phyloP scores from a whole-genome alignment of 805 yeast species.

The Kazachstania taianensis region DNA sequence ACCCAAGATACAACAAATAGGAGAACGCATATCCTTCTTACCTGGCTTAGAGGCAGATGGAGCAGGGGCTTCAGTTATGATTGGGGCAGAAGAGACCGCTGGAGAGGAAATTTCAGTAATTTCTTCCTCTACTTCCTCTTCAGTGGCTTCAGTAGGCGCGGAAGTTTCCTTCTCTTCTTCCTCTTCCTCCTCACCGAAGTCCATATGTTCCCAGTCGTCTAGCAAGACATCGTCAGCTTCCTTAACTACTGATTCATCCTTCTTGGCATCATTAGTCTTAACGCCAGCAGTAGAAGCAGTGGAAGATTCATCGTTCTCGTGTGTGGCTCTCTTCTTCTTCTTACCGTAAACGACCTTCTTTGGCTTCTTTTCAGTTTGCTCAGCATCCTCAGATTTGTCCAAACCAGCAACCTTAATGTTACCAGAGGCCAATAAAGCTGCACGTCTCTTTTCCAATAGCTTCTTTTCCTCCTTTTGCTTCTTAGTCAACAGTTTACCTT shows the following conservation, averaged over 20 bases:
- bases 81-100: constrained; percentile 19
- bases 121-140: constrained; percentile 22
- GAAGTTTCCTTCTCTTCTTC: constrained; percentile 20
- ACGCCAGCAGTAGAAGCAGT: constrained; percentile 4
- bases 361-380: constrained; percentile 37
- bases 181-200: constrained; percentile 44
- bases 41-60: constrained; percentile 16
- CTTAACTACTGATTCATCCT: constrained; percentile 24
- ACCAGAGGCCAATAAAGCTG: constrained; percentile 66
- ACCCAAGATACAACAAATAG: constrained; percentile 97
- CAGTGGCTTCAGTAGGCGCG: constrained; percentile 17
- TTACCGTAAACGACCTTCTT: constrained; percentile 63
- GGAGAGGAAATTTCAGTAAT: constrained; percentile 17
- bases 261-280: constrained; percentile 20
- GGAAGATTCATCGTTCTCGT: constrained; percentile 15
- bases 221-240: constrained; percentile 48
- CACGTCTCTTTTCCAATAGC: constrained; percentile 78
- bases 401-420: constrained; percentile 70
- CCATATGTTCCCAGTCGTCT: constrained; percentile 83
- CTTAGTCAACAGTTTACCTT: constrained; percentile 88
- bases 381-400: constrained; percentile 25
- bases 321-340: constrained; percentile 45
- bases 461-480: constrained; percentile 92
- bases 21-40: constrained; percentile 74
- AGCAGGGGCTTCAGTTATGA: constrained; percentile 4